Base-by-base conservation (phyloP, 352 stramenopile genomes). In the Pythium dissotocum region DNA sequence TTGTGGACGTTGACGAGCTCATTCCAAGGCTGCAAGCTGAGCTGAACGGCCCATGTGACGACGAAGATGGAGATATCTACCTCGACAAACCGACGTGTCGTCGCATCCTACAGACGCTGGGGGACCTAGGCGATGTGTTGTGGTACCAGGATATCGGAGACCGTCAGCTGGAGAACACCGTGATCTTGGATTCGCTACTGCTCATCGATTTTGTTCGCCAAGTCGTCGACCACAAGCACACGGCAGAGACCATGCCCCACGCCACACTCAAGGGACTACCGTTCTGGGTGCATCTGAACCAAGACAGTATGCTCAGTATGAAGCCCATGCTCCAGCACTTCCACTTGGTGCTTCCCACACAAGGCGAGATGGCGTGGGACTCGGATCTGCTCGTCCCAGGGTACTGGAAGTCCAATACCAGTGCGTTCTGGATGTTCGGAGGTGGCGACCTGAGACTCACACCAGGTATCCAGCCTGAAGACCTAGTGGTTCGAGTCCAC, bases 271-370 rank as follows among this genome's bases (percentile, higher is more conserved):
- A 52, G 56, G 35, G n/a, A 2, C 28, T 51, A 14, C 35, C 38
- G 56, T 62, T 35, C 49, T 56, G 49, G 28, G 49, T 56, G 12
- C 49, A 56, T 38, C 26, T 35, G 13, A 32, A 71, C 18, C 30
- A 24, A 9, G 21, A 61, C 4, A 49, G 46, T 10, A 63, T 64
- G 33, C 57, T 71, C 8, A 58, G 58, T 14, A 38, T 71, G 21
- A 75, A 75, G 44, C 24, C 28, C 26, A 42, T 75, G 24, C 46
- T 75, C 1, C 54, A 67, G 51, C 52, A 46, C 24, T 67, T 67
- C 38, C 35, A 61, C 16, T 21, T 67, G 24, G 61, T 48, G 26
- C 52, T 57, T 10, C 61, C 59, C 35, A 61, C 52, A 13, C 44
- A 55, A 2, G 63, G 53, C n/a, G 58, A 46, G 7, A 36, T 54